phyloP scores from a whole-genome alignment of 1,284 basidiomycete genomes.

The Peniophora sp. region DNA sequence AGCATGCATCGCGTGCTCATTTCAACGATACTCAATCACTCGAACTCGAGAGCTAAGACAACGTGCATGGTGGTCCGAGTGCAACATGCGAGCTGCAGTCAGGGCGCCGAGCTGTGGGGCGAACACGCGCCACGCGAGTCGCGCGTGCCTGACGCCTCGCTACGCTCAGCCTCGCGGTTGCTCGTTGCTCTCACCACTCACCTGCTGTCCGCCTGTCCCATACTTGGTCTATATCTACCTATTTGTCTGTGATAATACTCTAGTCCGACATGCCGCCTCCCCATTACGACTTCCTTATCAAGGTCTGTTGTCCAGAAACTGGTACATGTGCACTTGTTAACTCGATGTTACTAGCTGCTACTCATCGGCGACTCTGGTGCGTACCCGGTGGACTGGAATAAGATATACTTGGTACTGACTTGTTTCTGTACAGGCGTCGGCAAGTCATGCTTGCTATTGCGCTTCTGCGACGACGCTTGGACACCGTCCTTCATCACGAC shows the following conservation, averaged over 20 bases:
- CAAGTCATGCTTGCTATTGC: conserved; percentile 95
- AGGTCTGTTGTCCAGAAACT: conserved; percentile 35
- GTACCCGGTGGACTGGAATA: conserved; percentile 11
- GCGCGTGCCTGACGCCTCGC: too few species aligned
- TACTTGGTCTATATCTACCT: background rate
- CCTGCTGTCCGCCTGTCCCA: background rate
- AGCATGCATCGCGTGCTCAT: too few species aligned
- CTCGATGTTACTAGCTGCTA: conserved; percentile 52
- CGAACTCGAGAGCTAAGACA: too few species aligned
- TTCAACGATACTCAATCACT: too few species aligned
- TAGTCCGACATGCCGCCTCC: conserved; percentile 65
- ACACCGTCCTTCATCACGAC: conserved; percentile 99
- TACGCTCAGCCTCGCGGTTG: too few species aligned
- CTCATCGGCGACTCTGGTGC: conserved; percentile 95
- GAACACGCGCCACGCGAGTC: too few species aligned
- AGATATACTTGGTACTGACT: background rate
- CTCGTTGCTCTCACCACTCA: background rate
- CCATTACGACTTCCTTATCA: conserved; percentile 91
- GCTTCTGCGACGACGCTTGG: conserved; percentile 99
- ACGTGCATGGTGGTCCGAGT: too few species aligned
- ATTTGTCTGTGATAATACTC: background rate
- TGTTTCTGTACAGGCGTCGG: conserved; percentile 67
- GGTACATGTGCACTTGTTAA: too few species aligned
- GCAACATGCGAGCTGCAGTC: too few species aligned
- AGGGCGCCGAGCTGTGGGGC: too few species aligned